Evolutionary conservation across 1,284 basidiomycete species (phyloP).

Genomic region (Leccinum solheimii): DNA sequence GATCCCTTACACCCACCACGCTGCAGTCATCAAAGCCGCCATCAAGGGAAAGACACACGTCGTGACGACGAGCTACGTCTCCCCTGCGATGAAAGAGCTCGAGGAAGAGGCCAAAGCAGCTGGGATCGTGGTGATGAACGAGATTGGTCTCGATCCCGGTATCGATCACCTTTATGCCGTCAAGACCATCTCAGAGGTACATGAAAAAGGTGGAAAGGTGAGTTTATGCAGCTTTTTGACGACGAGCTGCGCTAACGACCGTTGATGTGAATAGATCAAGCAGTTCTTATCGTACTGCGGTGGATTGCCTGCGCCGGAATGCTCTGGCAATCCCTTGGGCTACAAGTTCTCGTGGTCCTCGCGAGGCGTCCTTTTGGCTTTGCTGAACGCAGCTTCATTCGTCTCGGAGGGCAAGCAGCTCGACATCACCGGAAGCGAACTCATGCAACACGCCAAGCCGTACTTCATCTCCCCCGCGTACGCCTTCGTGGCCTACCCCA

Average conservation of each 20-base stretch:
- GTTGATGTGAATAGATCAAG: conserved; percentile 62
- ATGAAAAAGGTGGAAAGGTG: conserved; percentile 92
- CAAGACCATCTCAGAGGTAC: conserved; percentile 95
- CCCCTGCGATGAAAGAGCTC: conserved; percentile 86
- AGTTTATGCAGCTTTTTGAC: conserved; percentile 6
- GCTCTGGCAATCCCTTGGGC: conserved; percentile 92
- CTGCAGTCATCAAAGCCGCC: conserved; percentile 90
- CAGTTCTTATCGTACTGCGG: conserved; percentile 97
- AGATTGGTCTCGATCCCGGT: conserved; percentile 96
- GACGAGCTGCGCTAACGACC: conserved; percentile 2
- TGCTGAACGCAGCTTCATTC: conserved; percentile 91
- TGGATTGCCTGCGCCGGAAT: conserved; percentile 90
- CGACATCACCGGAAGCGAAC: conserved; percentile 65
- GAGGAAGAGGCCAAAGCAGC: conserved; percentile 84
- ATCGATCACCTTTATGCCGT: conserved; percentile 96
- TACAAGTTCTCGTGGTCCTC: conserved; percentile 99
- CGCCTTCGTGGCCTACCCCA: conserved; percentile 97
- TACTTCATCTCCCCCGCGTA: conserved; percentile 97
- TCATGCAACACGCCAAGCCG: conserved; percentile 88
- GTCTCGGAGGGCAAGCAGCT: conserved; percentile 66
- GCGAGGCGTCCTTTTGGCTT: conserved; percentile 92
- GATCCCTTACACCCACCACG: conserved; percentile 95
- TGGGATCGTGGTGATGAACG: conserved; percentile 96
- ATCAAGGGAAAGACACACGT: conserved; percentile 95
- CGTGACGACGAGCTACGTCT: conserved; percentile 96